Evolutionary conservation across 2,329 filamentous ascomycete genomes (phyloP), one percentile per base, ranked within the genome.

Genomic region (Aureobasidium sp.): DNA sequence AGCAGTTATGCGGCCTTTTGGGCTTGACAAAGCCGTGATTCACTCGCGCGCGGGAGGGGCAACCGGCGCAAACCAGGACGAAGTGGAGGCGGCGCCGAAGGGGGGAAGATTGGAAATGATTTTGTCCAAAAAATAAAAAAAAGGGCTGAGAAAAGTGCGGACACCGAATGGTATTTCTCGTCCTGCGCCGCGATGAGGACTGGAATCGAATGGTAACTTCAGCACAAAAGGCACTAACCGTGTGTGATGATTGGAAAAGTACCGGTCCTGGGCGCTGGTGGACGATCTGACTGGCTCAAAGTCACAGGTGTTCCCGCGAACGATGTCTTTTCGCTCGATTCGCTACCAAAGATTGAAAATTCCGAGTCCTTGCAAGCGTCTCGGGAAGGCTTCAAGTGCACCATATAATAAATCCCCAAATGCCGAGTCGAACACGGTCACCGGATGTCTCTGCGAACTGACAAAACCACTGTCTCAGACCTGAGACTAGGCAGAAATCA

Each of bases 391-490:
- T 53, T 27, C 22, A n/a, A 39, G 30, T 44, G 51, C 39, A 53
- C 51, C 51, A 53, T 53, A 53, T 53, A 53, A 53, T 47, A 53
- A 38, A 22, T 11, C 40, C 34, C 24, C 34, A 45, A 41, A 44
- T 45, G 51, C 40, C 39, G 40, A 53, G 39, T 53, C 51, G 32
- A 37, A 45, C 39, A 32, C 51, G 30, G 32, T 45, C 51, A 47
- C 39, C 51, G 32, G 21, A 44, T 53, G 49, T 44, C 40, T 37
- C 19, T 41, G 35, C 37, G 32, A 29, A 38, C 51, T 47, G 51
- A 45, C 51, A 39, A 53, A 53, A 27, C 37, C 39, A 53, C 41
- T 53, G 51, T 53, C 51, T 53, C 51, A 53, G 32, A 47, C 51
- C 30, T 44, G 51, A 53, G 51, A 53, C 51, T 45, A 53, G 51